Evolutionary conservation across 2,329 filamentous ascomycete genomes (phyloP).

Genomic region (Neurospora crassa): DNA sequence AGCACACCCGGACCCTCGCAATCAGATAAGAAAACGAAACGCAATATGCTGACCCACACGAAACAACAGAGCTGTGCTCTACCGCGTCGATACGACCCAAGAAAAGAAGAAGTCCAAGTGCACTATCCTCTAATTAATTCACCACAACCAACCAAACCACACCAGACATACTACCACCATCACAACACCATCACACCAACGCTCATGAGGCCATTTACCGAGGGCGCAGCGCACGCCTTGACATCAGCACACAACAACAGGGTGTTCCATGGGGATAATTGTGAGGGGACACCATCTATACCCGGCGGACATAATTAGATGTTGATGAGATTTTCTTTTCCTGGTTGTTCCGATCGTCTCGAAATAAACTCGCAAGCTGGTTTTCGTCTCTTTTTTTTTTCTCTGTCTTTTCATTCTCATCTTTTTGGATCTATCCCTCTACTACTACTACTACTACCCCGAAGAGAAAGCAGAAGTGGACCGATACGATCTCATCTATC

Average conservation of each 20-base stretch:
- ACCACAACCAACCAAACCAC: slow-evolving; percentile 14
- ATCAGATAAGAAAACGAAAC: slow-evolving; percentile 19
- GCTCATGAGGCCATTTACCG: neutral
- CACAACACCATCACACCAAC: neutral
- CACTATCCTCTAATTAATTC: slow-evolving; percentile 51
- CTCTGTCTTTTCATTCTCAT: neutral
- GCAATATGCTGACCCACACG: slow-evolving; percentile 11
- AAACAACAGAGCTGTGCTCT: slow-evolving; percentile 61
- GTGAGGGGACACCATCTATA: slow-evolving; percentile 13
- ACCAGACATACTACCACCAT: slow-evolving; percentile 12
- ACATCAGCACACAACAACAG: neutral
- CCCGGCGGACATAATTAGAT: slow-evolving; percentile 11
- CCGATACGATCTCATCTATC: neutral
- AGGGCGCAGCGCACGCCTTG: neutral
- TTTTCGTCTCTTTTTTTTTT: slow-evolving; percentile 4
- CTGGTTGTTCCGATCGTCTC: neutral
- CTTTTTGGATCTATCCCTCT: slow-evolving; percentile 8
- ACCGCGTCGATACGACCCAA: slow-evolving; percentile 48
- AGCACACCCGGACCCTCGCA: neutral
- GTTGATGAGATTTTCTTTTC: neutral
- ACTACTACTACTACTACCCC: slow-evolving; percentile 3
- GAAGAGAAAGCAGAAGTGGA: neutral
- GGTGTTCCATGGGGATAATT: neutral
- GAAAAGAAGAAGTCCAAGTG: slow-evolving; percentile 60
- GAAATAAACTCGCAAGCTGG: neutral